Percentiles rank a stretch among this genome's conserved stretches.
phyloP scores from a whole-genome alignment of 1,139 yeast genomes.

The Yamadazyma taylorii region DNA sequence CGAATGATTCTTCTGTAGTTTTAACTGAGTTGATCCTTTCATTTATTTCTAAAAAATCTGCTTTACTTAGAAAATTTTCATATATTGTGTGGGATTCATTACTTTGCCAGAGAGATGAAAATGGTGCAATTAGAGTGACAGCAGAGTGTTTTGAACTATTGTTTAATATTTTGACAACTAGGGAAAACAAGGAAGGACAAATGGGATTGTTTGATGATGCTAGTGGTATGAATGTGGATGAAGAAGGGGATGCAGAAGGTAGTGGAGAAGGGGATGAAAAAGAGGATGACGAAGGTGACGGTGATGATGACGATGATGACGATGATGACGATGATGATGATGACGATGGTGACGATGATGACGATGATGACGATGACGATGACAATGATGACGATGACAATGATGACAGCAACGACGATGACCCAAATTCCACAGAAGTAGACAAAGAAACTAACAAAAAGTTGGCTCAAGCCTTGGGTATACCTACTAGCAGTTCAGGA shows the following conservation, averaged over 20 bases:
- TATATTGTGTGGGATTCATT: slow-evolving; percentile 72
- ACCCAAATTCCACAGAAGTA: slow-evolving; percentile 36
- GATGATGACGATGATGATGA: slow-evolving; percentile 18
- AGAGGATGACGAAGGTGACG: slow-evolving; percentile 22
- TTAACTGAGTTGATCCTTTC: slow-evolving; percentile 80
- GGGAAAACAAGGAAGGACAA: slow-evolving; percentile 85
- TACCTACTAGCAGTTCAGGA: slow-evolving; percentile 52
- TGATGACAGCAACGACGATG: slow-evolving; percentile 20
- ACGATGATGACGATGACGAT: slow-evolving; percentile 29
- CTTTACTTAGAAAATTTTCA: slow-evolving; percentile 69
- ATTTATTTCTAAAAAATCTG: slow-evolving; percentile 70
- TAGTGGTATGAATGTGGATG: slow-evolving; percentile 44
- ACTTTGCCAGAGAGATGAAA: slow-evolving; percentile 31
- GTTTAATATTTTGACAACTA: slow-evolving; percentile 66
- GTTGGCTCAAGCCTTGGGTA: slow-evolving; percentile 75
- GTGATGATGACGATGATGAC: slow-evolving; percentile 30
- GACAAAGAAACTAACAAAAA: slow-evolving; percentile 70
- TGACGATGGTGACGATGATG: slow-evolving; percentile 27
- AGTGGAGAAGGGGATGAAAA: slow-evolving; percentile 31
- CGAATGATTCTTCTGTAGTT: slow-evolving; percentile 51
- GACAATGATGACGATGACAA: slow-evolving; percentile 22
- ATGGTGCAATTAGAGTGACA: slow-evolving; percentile 33
- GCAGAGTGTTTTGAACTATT: slow-evolving; percentile 56
- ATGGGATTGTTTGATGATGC: slow-evolving; percentile 69
- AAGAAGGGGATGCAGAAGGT: slow-evolving; percentile 21